A percentile compares a stretch with the other conserved stretches of the same genome.
Conservation (phyloP, 768 basidiomycete genomes). For the Lepiota subincarnata region DNA sequence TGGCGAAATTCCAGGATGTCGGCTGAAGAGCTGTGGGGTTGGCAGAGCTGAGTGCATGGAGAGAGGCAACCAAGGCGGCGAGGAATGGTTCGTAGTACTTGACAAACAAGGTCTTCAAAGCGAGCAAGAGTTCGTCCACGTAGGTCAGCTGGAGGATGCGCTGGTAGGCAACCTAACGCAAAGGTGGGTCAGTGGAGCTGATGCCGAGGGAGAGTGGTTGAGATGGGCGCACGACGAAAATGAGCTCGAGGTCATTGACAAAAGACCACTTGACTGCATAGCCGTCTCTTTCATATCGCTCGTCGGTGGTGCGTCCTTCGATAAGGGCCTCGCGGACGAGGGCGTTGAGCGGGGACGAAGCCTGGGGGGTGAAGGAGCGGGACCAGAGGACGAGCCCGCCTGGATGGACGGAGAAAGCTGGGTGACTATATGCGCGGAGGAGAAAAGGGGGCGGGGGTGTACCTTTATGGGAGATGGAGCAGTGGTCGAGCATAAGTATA, state of each 20-base stretch:
- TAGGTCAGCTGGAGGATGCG: slow-evolving; percentile 94
- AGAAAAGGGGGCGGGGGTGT: not conserved
- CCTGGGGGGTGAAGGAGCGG: slow-evolving; percentile 88
- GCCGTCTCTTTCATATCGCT: slow-evolving; percentile 90
- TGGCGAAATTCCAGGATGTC: slow-evolving; percentile 62
- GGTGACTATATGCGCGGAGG: not conserved
- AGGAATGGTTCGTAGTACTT: slow-evolving; percentile 85
- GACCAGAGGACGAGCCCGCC: slow-evolving; percentile 95
- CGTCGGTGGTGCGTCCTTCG: slow-evolving; percentile 78
- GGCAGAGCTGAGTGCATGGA: slow-evolving; percentile 56
- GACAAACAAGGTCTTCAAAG: slow-evolving; percentile 81
- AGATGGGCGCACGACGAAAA: slow-evolving; percentile 82
- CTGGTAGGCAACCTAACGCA: slow-evolving; percentile 84
- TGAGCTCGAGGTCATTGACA: slow-evolving; percentile 91
- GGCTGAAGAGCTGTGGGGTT: slow-evolving; percentile 38
- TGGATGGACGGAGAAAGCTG: slow-evolving; percentile 29
- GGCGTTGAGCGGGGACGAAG: slow-evolving; percentile 81
- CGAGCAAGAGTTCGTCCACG: slow-evolving; percentile 79
- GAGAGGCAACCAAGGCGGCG: slow-evolving; percentile 75
- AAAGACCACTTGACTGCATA: slow-evolving; percentile 94
- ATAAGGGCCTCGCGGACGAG: slow-evolving; percentile 90
- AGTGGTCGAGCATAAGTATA: slow-evolving; percentile 83
- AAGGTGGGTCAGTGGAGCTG: not conserved
- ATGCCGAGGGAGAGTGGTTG: slow-evolving; percentile 5
- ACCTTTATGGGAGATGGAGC: slow-evolving; percentile 95